These are phyloP conservation scores for Cornus kousa DNA, from an alignment of 148 eudicot species.

Conservation along the genomic window DNA sequence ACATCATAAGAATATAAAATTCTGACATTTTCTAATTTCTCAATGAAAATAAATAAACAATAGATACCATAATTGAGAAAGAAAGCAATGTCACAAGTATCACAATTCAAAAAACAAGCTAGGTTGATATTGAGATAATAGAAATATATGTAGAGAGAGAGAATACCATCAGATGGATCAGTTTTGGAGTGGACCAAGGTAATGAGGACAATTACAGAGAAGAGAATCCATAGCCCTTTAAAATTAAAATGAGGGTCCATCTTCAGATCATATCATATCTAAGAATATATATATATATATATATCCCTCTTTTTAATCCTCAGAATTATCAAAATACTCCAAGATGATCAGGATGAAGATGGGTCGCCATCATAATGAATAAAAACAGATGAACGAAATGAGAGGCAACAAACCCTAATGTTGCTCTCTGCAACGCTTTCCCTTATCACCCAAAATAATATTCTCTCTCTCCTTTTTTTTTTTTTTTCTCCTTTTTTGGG, in stretches of 20 bases:
- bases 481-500: background rate
- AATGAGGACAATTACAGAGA: slow-evolving; percentile 24
- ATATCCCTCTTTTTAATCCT: too few species aligned
- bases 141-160: background rate
- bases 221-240: slow-evolving; percentile 21
- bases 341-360: background rate
- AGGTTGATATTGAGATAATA: background rate
- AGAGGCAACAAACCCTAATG: background rate
- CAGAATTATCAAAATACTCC: background rate
- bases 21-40: too few species aligned
- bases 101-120: too few species aligned
- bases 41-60: background rate
- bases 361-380: background rate
- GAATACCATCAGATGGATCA: slow-evolving; percentile 40
- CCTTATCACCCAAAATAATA: background rate
- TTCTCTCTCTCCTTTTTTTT: too few species aligned
- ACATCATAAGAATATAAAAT: too few species aligned
- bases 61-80: too few species aligned
- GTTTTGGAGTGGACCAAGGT: slow-evolving; percentile 44
- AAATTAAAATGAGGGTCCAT: slow-evolving; percentile 25
- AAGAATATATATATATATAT: too few species aligned
- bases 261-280: background rate
- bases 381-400: background rate
- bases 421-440: background rate
- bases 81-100: too few species aligned